Conservation (phyloP, 371 early-diverging fungal species). For the Circinella umbellata region DNA sequence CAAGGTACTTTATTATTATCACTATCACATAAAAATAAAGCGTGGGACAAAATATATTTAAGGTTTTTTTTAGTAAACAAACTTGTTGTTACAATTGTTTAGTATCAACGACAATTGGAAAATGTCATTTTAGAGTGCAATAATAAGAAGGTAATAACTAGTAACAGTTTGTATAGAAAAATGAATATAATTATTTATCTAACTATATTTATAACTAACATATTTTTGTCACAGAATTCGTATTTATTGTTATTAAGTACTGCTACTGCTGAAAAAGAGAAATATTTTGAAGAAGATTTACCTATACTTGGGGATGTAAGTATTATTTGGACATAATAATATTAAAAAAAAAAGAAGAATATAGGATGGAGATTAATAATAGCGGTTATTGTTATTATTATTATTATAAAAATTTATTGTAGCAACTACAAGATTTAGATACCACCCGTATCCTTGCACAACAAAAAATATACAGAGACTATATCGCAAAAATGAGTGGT, state of each 20-base stretch:
- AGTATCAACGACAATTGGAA: constrained; percentile 60
- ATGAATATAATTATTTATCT: background rate
- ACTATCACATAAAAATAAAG: background rate
- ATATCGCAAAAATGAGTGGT: constrained; percentile 52
- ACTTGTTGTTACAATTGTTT: constrained; percentile 4
- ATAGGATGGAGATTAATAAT: background rate
- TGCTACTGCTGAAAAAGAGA: constrained; percentile 62
- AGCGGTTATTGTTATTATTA: too few relatives aligned
- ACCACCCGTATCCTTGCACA: constrained; percentile 54
- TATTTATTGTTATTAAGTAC: constrained; percentile 66
- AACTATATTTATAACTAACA: background rate
- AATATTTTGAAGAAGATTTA: constrained; percentile 65
- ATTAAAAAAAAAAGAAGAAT: background rate
- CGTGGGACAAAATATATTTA: background rate
- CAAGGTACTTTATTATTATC: constrained; percentile 28
- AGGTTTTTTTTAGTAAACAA: background rate
- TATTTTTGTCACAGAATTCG: constrained; percentile 52
- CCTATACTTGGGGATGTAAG: constrained; percentile 68
- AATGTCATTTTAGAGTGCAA: constrained; percentile 77
- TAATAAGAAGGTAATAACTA: constrained; percentile 70
- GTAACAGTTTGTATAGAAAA: too few relatives aligned
- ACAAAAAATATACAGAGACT: constrained; percentile 51
- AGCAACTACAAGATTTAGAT: constrained; percentile 70
- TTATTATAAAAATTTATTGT: background rate
- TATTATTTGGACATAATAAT: background rate